phyloP scores from a whole-genome alignment of 148 eudicot species.

The Chenopodium berlandieri region DNA sequence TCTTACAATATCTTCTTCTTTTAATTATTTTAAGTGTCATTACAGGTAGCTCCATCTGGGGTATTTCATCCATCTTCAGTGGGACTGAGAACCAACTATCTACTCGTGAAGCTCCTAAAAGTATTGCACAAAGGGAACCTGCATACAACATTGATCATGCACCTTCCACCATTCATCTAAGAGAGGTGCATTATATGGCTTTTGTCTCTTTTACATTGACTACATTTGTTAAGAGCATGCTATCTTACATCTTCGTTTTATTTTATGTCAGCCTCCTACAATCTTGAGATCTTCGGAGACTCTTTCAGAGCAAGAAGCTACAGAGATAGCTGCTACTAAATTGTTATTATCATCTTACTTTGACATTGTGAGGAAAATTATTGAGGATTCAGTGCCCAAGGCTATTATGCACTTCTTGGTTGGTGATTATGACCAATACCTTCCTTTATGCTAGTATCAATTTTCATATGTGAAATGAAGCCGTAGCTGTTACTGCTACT shows the following conservation, averaged over 20 bases:
- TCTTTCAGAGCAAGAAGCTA: slow-evolving; percentile 46
- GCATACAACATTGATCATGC: slow-evolving; percentile 35
- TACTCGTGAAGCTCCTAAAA: slow-evolving; percentile 28
- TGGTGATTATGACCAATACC: slow-evolving; percentile 16
- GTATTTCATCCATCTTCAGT: slow-evolving; percentile 45
- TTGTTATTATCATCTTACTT: slow-evolving; percentile 40
- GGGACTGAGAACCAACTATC: slow-evolving; percentile 35
- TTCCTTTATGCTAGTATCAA: background rate
- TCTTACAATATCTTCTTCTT: no score
- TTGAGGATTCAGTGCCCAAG: slow-evolving; percentile 52
- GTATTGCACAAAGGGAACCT: slow-evolving; percentile 35
- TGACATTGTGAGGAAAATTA: slow-evolving; percentile 47
- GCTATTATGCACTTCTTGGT: slow-evolving; percentile 57
- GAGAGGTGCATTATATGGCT: slow-evolving; percentile 37
- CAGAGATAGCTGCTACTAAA: slow-evolving; percentile 46
- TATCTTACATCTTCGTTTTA: slow-evolving; percentile 9
- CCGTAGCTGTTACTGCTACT: background rate
- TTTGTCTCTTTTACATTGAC: background rate
- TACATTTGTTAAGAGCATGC: background rate
- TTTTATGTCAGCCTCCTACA: slow-evolving; percentile 47
- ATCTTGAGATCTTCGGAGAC: slow-evolving; percentile 50
- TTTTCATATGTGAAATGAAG: background rate
- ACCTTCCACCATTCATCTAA: slow-evolving; percentile 38
- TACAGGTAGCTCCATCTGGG: slow-evolving; percentile 39
- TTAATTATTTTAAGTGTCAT: background rate